Evolutionary conservation across 164 flowering plant species (phyloP).

Genomic region (Malania oleifera): DNA sequence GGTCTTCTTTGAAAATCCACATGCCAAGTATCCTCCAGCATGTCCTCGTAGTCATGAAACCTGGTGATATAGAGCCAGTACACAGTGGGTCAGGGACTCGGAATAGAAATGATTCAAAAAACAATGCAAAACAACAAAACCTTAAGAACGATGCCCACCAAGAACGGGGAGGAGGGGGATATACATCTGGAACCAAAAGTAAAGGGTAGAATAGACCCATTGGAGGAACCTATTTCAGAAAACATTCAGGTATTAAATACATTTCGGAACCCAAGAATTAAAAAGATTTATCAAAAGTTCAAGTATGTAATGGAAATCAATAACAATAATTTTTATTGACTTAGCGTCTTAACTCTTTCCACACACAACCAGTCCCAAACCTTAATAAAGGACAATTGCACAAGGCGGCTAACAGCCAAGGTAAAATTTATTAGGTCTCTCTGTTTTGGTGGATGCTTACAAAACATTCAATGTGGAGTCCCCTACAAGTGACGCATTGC

Average conservation of each 20-base stretch:
- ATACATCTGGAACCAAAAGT: conserved; percentile 84
- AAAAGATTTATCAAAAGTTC: background rate
- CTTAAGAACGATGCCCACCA: conserved; percentile 44
- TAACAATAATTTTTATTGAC: background rate
- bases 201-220: conserved; percentile 94
- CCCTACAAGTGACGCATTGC: too few relatives aligned
- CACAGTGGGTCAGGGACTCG: background rate
- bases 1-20: conserved; percentile 66
- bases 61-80: conserved; percentile 29
- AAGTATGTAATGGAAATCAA: background rate
- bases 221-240: conserved; percentile 74
- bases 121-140: conserved; percentile 5
- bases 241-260: conserved; percentile 16
- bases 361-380: too few relatives aligned
- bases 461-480: too few relatives aligned
- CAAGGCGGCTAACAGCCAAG: too few relatives aligned
- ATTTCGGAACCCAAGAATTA: background rate
- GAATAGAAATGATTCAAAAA: too few relatives aligned
- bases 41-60: conserved; percentile 91
- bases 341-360: too few relatives aligned
- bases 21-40: conserved; percentile 88
- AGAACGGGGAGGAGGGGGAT: conserved; percentile 86
- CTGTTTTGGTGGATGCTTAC: too few relatives aligned
- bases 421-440: too few relatives aligned
- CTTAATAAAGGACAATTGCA: too few relatives aligned